Evolutionary conservation across 345 rosid species (phyloP).

Genomic region (Brassica carinata): DNA sequence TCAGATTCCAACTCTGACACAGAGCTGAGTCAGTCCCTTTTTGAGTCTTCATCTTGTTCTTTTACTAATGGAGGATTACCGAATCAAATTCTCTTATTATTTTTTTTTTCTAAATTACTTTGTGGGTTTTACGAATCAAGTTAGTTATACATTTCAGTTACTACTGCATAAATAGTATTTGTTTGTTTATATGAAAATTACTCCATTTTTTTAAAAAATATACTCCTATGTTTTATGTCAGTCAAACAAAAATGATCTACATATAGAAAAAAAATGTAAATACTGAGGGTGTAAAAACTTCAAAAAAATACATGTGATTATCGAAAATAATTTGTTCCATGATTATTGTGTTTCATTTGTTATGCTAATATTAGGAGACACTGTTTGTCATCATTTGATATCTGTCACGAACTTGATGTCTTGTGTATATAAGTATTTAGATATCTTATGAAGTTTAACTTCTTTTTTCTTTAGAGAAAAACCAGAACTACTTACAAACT

Average conservation of each 20-base stretch:
- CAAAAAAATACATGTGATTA: too few species aligned
- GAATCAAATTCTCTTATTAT: neutral
- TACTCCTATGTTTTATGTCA: neutral
- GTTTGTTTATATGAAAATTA: too few species aligned
- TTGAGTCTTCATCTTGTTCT: slow-evolving; percentile 9
- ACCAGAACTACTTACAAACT: neutral
- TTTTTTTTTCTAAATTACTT: neutral
- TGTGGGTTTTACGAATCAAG: neutral
- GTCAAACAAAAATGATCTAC: neutral
- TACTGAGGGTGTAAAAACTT: too few species aligned
- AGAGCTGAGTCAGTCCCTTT: slow-evolving; percentile 31
- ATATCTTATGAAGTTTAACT: neutral
- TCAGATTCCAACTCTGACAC: slow-evolving; percentile 30
- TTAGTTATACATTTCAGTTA: neutral
- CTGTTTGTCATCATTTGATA: too few species aligned
- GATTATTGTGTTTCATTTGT: too few species aligned
- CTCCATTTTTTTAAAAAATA: too few species aligned
- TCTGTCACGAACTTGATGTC: too few species aligned
- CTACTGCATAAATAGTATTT: too few species aligned
- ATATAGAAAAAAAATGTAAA: too few species aligned
- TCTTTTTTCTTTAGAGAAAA: neutral
- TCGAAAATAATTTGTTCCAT: too few species aligned
- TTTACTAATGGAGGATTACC: neutral
- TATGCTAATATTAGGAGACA: too few species aligned
- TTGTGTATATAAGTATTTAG: too few species aligned